Evolutionary conservation across 2,329 filamentous ascomycete genomes (phyloP), one percentile per base, ranked within the genome.

Genomic region (Amesomyces nigricolor): DNA sequence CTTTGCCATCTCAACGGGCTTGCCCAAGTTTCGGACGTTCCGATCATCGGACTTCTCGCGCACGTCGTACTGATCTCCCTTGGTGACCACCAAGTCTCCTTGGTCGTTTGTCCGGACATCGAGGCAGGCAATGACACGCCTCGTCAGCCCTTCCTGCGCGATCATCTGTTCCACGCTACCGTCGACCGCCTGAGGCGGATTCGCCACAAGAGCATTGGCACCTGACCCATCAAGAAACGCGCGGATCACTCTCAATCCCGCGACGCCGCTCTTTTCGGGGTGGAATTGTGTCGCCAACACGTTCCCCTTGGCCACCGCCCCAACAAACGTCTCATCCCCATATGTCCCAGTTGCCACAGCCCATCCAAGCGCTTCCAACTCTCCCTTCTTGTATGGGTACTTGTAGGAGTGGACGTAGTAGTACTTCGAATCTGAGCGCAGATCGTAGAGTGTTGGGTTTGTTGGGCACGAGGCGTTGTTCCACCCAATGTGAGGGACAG

Each of bases 401-500:
- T 91, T 91, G 73, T 94, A 99, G 2, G 90, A 91, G 77, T 99
- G 94, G 54, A 99, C 92, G 68, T 99, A 99, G 75, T 99, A 99
- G 77, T 99, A 99, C 72, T 97, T 99, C 68, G 89, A 95, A 51
- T 80, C 79, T 0, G 89, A 85, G 29, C 81, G 77, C 52, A 99
- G 74, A 55, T 88, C 91, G 70, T 92, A 96, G 56, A 97, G 80
- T 63, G 68, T 70, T 54, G 67, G 80, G 65, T 70, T 70, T 56
- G 68, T 72, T 59, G 53, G 69, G 58, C 70, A 74, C 58, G 65
- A 73, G 44, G 95, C 94, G 63, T 86, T 91, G 73, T 99, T 99
- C 94, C 94, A 99, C 53, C 94, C 94, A 70, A 99, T 99, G 73
- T 99, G 95, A 39, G 94, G 94, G n/a, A 99, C 95, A 38, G 91